Evolutionary conservation across 805 yeast genomes (phyloP), one percentile per base, ranked within the genome.

Genomic region (Yamadazyma phyllophila): DNA sequence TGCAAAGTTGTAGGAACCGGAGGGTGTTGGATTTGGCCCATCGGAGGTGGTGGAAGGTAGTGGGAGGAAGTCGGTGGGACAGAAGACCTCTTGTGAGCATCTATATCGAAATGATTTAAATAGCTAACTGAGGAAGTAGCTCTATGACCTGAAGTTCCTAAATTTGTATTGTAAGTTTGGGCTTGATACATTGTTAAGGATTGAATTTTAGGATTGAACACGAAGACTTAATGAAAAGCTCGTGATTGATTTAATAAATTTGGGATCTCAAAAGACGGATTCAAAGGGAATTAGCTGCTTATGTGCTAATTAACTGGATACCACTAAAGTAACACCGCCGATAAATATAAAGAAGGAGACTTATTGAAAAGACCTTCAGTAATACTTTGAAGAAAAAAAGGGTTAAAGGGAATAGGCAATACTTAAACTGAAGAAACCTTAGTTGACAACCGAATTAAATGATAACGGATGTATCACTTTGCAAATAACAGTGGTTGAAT

Each of bases 151-250:
- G 70, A 61, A 12, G 71, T 62, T 27, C 73, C 74, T 47, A 67
- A 52, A 44, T 54, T 16, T n/a, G 35, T 29, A 29, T 42, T 42
- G 30, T 33, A 26, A 36, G 29, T 13, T 40, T 26, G 41, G 17
- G 45, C 39, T 24, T 40, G 43, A 32, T 40, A 40, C 43, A 40
- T 40, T 12, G 24, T 39, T 31, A 20, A n/a, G 13, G 31, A 37
- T 14, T 9, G 20, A n/a, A n/a, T 12, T 10, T 36, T 24, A 33
- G 42, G 37, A 20, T 30, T 13, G 9, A 16, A 39, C 42, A 39
- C 69, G 69, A 65, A 43, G 53, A 65, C 73, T 67, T 67, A 67
- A 55, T 61, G 59, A 67, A 67, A 67, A 67, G 73, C 66, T 67
- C 72, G 70, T 47, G 12, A 20, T 26, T 35, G 27, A 13, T 17